Evolutionary conservation across 805 yeast species (phyloP), one percentile per base, ranked within the genome.

Genomic region (Wickerhamiella lipophila): DNA sequence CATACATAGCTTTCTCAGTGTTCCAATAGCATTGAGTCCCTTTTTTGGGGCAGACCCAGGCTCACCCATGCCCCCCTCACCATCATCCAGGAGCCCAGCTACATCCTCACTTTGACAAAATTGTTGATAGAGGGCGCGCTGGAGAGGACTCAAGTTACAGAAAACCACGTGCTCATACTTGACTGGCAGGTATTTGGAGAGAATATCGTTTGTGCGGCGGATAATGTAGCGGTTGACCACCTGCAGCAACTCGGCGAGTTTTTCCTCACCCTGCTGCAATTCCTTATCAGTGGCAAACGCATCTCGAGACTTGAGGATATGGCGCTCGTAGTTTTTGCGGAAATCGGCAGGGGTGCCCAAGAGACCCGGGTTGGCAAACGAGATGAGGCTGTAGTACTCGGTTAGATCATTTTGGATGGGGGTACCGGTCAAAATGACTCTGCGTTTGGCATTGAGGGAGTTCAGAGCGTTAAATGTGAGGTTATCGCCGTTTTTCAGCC

Each of bases 151-250:
- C 49, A 92, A 67, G 39, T 79, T 81, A 52, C 92, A 87, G 63
- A 89, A 92, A n/a, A 92, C 83, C 19, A 92, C 97, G 64, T 92
- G 95, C 63, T 92, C 98, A 62, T 87, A 88, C 64, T 92, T 92
- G 53, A 94, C 85, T 0, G 98, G 98, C 52, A 92, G 71, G 60
- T 92, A 92, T 64, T 92, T 89, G 26, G 96, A 81, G 49, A 92
- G 69, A 57, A 92, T 84, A 64, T 92, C 98, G 67, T 92, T 92
- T 0, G 97, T 87, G 60, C 98, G 78, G 62, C 98, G 75, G 52
- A 92, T 92, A 62, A 92, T 92, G 63, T 89, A 89, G 56, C 78
- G 81, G 29, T 88, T 83, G 2, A 92, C 98, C 42, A 87, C 61
- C 26, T 70, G 75, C 0, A 89, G 78, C 43, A 92, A 67, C 56